These are phyloP conservation scores for Nemophila menziesii DNA, from an alignment of 257 asterid genomes.

Conservation along the genomic window DNA sequence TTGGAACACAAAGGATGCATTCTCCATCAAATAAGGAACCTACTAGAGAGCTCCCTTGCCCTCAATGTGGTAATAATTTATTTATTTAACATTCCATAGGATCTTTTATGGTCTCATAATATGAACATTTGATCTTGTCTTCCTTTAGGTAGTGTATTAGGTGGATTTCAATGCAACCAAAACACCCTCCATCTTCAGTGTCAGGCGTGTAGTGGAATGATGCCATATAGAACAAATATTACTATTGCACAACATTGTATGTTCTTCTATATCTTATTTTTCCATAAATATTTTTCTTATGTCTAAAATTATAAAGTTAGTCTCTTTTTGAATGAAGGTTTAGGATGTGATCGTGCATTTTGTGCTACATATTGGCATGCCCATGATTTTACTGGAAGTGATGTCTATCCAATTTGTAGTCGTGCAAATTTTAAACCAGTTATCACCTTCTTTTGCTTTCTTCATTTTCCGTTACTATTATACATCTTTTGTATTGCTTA, in stretches of 20 bases:
- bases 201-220: slow-evolving; percentile 85
- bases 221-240: slow-evolving; percentile 67
- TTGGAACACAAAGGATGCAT: slow-evolving; percentile 53
- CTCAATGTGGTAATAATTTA: slow-evolving; percentile 95
- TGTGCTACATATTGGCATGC: slow-evolving; percentile 96
- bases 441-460: slow-evolving; percentile 14
- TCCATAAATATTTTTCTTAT: not conserved
- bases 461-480: not conserved
- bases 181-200: slow-evolving; percentile 88
- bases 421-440: slow-evolving; percentile 75
- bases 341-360: slow-evolving; percentile 96
- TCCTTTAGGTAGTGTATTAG: slow-evolving; percentile 45
- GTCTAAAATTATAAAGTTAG: not conserved
- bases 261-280: slow-evolving; percentile 13
- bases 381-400: slow-evolving; percentile 38
- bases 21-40: slow-evolving; percentile 37
- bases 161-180: slow-evolving; percentile 63
- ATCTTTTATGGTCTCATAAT: no score
- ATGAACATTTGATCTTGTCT: not conserved
- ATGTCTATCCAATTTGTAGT: slow-evolving; percentile 47
- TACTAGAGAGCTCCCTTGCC: slow-evolving; percentile 45
- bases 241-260: slow-evolving; percentile 74
- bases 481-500: not conserved
- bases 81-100: no score
- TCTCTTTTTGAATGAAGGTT: slow-evolving; percentile 40